Evolutionary conservation across 1,284 basidiomycete genomes (phyloP).

Genomic region (Ganoderma lingzhi): DNA sequence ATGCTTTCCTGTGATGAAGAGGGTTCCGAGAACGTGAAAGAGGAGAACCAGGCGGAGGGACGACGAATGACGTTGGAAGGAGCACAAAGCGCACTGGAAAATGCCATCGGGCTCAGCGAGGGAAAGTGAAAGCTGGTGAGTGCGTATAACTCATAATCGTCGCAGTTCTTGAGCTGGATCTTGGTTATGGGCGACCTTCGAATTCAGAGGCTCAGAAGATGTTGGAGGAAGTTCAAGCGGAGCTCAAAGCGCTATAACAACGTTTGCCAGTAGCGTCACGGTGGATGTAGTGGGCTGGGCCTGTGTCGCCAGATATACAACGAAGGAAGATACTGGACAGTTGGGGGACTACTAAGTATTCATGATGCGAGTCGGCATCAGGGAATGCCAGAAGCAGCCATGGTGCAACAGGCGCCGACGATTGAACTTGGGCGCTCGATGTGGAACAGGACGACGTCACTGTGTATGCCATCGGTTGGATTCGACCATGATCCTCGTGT

Average conservation of each 20-base stretch:
- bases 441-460: background rate
- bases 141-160: background rate
- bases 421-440: background rate
- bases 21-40: background rate
- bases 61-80: background rate
- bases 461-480: background rate
- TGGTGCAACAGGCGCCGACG: background rate
- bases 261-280: background rate
- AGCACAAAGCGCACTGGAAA: conserved; percentile 5
- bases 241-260: background rate
- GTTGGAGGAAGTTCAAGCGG: conserved; percentile 7
- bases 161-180: background rate
- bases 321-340: too few species aligned
- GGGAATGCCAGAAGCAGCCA: too few species aligned
- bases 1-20: conserved; percentile 13
- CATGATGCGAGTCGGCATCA: too few species aligned
- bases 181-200: background rate
- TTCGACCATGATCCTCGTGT: too few species aligned
- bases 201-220: conserved; percentile 19
- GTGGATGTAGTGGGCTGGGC: background rate
- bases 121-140: conserved; percentile 17
- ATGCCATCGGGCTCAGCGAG: conserved; percentile 11
- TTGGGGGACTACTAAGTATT: too few species aligned
- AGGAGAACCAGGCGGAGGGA: background rate
- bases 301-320: too few species aligned